Evolutionary conservation across 169 alveolate genomes (phyloP), one percentile per base, ranked within the genome.

Genomic region (Plasmodium cynomolgi): DNA sequence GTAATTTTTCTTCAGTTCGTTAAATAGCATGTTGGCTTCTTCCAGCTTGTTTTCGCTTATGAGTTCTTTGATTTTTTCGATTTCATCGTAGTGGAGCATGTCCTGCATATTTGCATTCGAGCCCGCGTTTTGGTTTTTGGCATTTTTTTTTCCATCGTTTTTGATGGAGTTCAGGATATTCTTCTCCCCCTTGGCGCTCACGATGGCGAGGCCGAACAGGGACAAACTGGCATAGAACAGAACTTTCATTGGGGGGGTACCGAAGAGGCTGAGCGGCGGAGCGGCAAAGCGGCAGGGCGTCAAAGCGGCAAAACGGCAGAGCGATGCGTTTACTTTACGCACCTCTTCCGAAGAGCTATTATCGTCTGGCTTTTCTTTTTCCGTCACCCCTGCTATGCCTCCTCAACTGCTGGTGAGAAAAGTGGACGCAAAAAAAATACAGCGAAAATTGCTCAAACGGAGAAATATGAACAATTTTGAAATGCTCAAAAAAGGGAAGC

Each of bases 1-100:
- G 44, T 39, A 17, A 2, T 6, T 23, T 31, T 62, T 79, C 33
- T 90, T 56, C 77, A 90, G 37, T 90, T 90, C 83, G 47, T 90
- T 79, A 79, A 90, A 79, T 68, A 90, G 50, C 44, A 41, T 34
- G 11, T 37, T 80, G 29, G 94, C 94, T 79, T 90, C 90, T 17
- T 58, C 84, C 9, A 90, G 13, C 72, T 80, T 90, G 73, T 90
- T 90, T 44, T 90, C 80, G 72, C 20, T 39, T 39, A 90, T 56
- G 58, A 90, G 26, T n/a, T 90, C 31, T 62, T 90, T 90, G 9
- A 90, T 80, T 68, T 80, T 90, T 37, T 90, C 91, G n/a, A 90
- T 13, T 17, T 74, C 84, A 2, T 11, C 79, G 2, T 11, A 75
- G 47, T 33, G 7, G 7, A 37, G 13, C 58, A 75, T 33, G 8